Evolutionary conservation across 352 stramenopile genomes (phyloP), one percentile per base, ranked within the genome.

Genomic region (Phytopythium vexans): DNA sequence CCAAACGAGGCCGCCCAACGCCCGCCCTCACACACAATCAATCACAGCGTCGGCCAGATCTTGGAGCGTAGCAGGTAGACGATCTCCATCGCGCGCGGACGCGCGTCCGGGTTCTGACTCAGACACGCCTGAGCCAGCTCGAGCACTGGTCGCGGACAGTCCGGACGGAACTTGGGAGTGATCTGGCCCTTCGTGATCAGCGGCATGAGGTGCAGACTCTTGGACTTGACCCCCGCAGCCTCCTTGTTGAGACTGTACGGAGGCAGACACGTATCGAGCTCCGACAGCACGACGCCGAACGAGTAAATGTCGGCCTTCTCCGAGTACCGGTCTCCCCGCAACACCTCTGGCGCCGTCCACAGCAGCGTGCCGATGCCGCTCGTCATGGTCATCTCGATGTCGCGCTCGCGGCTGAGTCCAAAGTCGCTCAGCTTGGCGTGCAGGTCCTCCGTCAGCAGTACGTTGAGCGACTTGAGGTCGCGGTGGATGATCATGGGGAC

Each of bases 381-480:
- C 3, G 70, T 82, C 62, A 84, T 78, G 10, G 66, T 50, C 9
- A 56, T 56, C 27, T 81, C 82, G 68, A 1, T n/a, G n/a, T n/a
- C 70, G 73, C 5, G 73, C 70, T 8, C 68, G 80, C 74, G 70
- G 79, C 37, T 75, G 15, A 75, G 66, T 6, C 72, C 72, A 35
- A 82, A 82, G 50, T 82, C 67, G 39, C 64, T 77, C 52, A 82
- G 57, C 62, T 82, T 82, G 37, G 66, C 72, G 16, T 71, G 54
- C 21, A 77, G 56, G 32, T 79, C 57, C 54, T 77, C 66, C 0
- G 51, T 70, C 33, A 83, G 47, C n/a, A 83, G 54, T 35, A 80
- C 60, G 54, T 78, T 83, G 7, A 40, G 45, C 2, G 53, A 60
- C 45, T 60, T 60, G 27, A 60, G 46, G 41, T 60, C 53, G 16